Conservation (phyloP, 305 asterid species). For the Fraxinus sp. region DNA sequence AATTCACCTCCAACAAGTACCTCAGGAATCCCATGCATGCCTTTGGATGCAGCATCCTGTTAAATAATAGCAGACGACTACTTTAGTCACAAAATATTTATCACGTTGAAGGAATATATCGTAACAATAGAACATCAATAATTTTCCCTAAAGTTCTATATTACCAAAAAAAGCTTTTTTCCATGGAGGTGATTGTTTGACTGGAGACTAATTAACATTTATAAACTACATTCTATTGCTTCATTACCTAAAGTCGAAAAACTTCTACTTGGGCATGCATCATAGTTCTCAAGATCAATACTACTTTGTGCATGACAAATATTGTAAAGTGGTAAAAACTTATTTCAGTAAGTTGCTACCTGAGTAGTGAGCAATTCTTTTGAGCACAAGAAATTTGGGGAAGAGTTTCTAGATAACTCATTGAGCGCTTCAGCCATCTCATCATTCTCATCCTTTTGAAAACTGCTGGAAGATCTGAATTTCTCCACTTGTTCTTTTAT, state of each 20-base stretch:
- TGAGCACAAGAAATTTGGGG: conserved; percentile 28
- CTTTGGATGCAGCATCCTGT: not conserved
- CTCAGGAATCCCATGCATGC: not conserved
- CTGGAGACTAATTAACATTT: not conserved
- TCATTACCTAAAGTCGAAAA: not conserved
- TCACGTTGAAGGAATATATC: conserved; percentile 15
- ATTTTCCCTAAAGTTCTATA: not conserved
- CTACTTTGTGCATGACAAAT: not conserved
- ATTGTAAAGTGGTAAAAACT: not conserved
- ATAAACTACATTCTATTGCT: not conserved
- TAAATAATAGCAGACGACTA: not conserved
- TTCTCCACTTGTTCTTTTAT: conserved; percentile 52
- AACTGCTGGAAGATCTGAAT: conserved; percentile 34
- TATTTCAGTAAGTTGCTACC: conserved; percentile 37
- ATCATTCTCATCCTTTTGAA: conserved; percentile 35
- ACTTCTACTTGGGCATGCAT: not conserved
- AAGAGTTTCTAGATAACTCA: conserved; percentile 34
- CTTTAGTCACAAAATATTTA: not conserved
- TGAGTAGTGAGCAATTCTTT: conserved; percentile 26
- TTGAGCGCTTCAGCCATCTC: conserved; percentile 24
- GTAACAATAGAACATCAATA: not conserved
- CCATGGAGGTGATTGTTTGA: not conserved
- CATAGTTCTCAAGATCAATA: not conserved
- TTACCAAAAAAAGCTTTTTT: not conserved
- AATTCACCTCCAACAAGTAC: not conserved